These are phyloP conservation scores for Drechslera avenae DNA, from an alignment of 2,329 filamentous ascomycete genomes.

Conservation along the genomic window DNA sequence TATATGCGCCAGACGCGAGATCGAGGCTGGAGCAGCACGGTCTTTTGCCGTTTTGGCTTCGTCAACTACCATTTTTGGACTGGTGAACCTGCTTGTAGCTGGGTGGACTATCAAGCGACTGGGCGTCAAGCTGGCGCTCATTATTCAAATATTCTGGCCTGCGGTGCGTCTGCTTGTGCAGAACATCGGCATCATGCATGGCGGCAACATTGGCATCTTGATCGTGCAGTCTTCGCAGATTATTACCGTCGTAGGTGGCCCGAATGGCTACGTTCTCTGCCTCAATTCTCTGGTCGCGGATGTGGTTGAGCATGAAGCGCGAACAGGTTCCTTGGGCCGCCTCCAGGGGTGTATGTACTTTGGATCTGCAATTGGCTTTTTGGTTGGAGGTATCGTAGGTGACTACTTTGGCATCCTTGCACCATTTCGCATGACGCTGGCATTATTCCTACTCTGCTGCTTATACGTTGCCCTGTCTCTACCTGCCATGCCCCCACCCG, in stretches of 20 bases:
- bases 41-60: constrained; percentile 69
- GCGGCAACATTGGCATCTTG: constrained; percentile 66
- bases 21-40: constrained; percentile 67
- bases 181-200: constrained; percentile 66
- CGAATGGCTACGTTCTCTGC: constrained; percentile 70
- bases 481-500: constrained; percentile 56
- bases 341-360: constrained; percentile 71
- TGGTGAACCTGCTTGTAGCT: constrained; percentile 69
- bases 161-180: constrained; percentile 68
- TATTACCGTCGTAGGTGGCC: constrained; percentile 71
- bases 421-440: constrained; percentile 68
- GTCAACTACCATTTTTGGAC: constrained; percentile 70
- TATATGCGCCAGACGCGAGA: constrained; percentile 64
- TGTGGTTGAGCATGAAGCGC: constrained; percentile 62
- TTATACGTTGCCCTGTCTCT: constrained; percentile 51
- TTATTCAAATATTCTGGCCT: constrained; percentile 68
- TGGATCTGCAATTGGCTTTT: constrained; percentile 67
- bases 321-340: constrained; percentile 69
- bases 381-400: constrained; percentile 68
- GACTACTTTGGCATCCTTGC: constrained; percentile 66
- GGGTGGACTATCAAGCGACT: constrained; percentile 70
- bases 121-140: constrained; percentile 66
- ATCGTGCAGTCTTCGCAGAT: constrained; percentile 71
- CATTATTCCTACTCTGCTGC: constrained; percentile 57
- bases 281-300: constrained; percentile 72